These are phyloP conservation scores for Nissolia schottii DNA, from an alignment of 306 rosid species.

Conservation along the genomic window DNA sequence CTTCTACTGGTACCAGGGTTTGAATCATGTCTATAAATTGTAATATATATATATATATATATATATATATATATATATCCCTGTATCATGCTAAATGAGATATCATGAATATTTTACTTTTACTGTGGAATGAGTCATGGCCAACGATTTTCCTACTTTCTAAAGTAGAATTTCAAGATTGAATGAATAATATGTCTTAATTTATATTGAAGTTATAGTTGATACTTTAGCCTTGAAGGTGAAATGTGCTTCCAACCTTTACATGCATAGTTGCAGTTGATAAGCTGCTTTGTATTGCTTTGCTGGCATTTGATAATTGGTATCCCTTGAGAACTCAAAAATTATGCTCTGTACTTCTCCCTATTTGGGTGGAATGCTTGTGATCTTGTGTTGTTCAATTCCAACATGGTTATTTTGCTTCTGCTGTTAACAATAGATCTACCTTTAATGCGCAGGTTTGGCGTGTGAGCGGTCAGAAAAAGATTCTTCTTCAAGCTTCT, in stretches of 20 bases:
- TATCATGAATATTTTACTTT: background rate
- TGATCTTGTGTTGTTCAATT: conserved; percentile 8
- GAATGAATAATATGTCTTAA: background rate
- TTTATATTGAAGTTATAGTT: background rate
- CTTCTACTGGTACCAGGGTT: too few species aligned
- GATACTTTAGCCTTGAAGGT: background rate
- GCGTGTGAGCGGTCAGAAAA: conserved; percentile 75
- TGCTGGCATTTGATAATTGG: background rate
- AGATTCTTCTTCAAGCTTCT: conserved; percentile 62
- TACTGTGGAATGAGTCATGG: background rate
- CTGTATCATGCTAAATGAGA: background rate
- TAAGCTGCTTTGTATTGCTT: background rate
- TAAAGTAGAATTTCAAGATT: background rate
- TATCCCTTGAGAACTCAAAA: background rate
- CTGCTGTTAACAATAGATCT: conserved; percentile 30
- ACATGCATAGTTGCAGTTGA: conserved; percentile 14
- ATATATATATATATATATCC: too few species aligned
- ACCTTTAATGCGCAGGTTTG: conserved; percentile 59
- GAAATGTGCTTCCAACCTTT: background rate
- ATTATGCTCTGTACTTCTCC: background rate
- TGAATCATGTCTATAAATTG: background rate
- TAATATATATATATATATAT: too few species aligned
- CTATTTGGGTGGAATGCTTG: background rate
- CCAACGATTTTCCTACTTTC: background rate
- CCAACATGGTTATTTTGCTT: conserved; percentile 10